These are phyloP conservation scores for Phlebopus sp. DNA, from an alignment of 1,284 basidiomycete genomes.

Conservation along the genomic window DNA sequence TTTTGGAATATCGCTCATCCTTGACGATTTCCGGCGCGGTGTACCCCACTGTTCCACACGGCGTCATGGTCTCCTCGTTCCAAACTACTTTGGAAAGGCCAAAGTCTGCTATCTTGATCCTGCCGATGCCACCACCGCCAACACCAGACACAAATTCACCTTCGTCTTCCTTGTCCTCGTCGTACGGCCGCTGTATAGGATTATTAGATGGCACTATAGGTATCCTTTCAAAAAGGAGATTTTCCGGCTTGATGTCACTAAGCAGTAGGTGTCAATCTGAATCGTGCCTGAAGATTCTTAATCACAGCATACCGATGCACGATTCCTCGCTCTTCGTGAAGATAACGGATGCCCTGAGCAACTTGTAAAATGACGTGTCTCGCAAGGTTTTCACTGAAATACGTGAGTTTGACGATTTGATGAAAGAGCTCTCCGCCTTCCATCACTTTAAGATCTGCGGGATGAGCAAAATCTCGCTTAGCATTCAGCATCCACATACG, in stretches of 20 bases:
- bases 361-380: constrained; percentile 98
- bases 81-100: constrained; percentile 98
- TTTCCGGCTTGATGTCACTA: constrained; percentile 96
- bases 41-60: constrained; percentile 98
- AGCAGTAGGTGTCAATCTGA: neutral
- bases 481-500: constrained; percentile 45
- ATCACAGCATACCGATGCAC: constrained; percentile 69
- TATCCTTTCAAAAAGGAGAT: constrained; percentile 92
- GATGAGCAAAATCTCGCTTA: constrained; percentile 12
- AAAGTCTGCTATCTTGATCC: constrained; percentile 99
- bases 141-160: constrained; percentile 91
- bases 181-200: constrained; percentile 81
- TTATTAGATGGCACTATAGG: constrained; percentile 88
- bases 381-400: constrained; percentile 94
- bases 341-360: constrained; percentile 90
- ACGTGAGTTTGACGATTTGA: constrained; percentile 99
- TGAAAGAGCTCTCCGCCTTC: constrained; percentile 99
- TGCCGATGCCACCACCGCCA: constrained; percentile 96
- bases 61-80: constrained; percentile 99
- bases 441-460: constrained; percentile 60
- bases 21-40: constrained; percentile 99
- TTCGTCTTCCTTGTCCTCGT: constrained; percentile 99
- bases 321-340: constrained; percentile 97
- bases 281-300: neutral
- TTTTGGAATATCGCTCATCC: constrained; percentile 97